These are phyloP conservation scores for Solanum habrochaites DNA, from an alignment of 257 asterid species.

Conservation along the genomic window DNA sequence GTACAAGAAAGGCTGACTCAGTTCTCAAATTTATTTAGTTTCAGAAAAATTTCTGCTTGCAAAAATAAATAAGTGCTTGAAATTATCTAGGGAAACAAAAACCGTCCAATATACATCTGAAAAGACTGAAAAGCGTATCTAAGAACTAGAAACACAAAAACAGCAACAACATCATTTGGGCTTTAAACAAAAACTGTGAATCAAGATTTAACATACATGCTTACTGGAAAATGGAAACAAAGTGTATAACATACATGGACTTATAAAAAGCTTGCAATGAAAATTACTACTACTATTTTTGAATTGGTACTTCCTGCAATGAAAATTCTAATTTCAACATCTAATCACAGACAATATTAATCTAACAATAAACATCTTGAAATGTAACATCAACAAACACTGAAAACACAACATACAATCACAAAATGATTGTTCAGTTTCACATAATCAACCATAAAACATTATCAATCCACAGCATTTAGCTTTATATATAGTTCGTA, in stretches of 20 bases:
- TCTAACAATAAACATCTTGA: not conserved
- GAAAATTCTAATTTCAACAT: not conserved
- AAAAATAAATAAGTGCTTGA: not conserved
- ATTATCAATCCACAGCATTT: not conserved
- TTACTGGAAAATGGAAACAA: not conserved
- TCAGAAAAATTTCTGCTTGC: not conserved
- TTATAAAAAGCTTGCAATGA: not conserved
- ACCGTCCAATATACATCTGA: not conserved
- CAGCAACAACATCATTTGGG: not conserved
- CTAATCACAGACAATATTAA: not conserved
- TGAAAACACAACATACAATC: not conserved
- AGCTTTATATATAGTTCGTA: not conserved
- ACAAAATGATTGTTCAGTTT: not conserved
- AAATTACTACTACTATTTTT: not conserved
- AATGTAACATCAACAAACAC: not conserved
- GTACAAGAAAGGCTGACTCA: conserved; percentile 23
- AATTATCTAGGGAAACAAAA: not conserved
- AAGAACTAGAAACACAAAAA: not conserved
- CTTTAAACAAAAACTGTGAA: not conserved
- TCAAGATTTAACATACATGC: not conserved
- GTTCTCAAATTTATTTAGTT: not conserved
- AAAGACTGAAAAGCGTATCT: not conserved
- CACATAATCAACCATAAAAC: not conserved
- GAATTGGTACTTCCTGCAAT: not conserved
- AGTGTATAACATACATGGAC: not conserved